Percentiles rank a stretch among this genome's conserved stretches.
Conservation (phyloP, 441 rosid species). For the Gossypium schwendimanii region DNA sequence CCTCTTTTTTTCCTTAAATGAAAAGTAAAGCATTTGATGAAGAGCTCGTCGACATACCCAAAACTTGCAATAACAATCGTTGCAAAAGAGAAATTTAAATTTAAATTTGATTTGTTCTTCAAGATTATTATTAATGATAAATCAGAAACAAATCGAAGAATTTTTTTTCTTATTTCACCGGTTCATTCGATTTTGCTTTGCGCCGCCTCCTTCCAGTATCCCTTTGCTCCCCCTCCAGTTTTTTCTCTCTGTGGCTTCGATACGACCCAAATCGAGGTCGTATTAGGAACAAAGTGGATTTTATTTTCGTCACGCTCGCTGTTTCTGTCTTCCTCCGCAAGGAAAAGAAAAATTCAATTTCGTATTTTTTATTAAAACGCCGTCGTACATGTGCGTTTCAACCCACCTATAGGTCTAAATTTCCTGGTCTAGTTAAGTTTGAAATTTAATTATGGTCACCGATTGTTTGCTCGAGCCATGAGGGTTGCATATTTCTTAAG, state of each 20-base stretch:
- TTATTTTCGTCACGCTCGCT: neutral
- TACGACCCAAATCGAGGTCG: constrained; percentile 10
- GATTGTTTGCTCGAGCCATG: no score
- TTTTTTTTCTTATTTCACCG: neutral
- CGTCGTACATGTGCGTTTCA: neutral
- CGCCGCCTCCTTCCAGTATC: neutral
- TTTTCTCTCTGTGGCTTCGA: neutral
- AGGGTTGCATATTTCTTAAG: no score
- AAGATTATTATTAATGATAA: neutral
- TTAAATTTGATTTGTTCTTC: neutral
- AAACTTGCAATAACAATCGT: neutral
- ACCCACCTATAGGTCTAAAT: no score
- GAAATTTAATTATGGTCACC: no score
- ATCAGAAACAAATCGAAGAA: neutral
- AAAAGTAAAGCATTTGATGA: neutral
- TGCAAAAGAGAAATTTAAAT: neutral
- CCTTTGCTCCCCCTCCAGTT: neutral
- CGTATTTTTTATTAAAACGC: neutral
- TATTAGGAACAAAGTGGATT: neutral
- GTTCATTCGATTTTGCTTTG: neutral
- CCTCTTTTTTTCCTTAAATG: neutral
- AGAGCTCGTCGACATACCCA: constrained; percentile 1
- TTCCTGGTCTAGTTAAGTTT: no score
- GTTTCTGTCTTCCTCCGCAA: neutral
- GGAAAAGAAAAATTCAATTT: neutral